Conservation (phyloP, 1,284 basidiomycete species). For the Bjerkandera adusta region DNA sequence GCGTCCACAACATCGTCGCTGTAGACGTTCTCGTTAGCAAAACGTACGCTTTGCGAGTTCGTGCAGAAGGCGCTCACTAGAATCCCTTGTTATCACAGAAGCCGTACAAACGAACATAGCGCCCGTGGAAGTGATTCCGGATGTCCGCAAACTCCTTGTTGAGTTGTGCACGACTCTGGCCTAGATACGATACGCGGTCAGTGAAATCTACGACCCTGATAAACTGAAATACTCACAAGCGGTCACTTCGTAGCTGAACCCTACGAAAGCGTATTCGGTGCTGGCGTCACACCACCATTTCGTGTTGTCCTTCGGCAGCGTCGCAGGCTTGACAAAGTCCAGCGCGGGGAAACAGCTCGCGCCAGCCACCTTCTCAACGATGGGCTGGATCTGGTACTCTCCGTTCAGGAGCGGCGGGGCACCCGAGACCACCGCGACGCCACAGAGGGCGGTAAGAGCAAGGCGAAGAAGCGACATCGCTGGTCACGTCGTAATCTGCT, state of each 20-base stretch:
- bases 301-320: conserved; percentile 40
- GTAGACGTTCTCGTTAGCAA: conserved; percentile 8
- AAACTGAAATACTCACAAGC: conserved; percentile 22
- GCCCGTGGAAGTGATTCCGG: conserved; percentile 53
- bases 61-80: conserved; percentile 44
- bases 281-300: conserved; percentile 64
- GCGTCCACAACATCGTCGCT: conserved; percentile 71
- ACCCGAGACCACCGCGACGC: conserved; percentile 1
- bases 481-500: conserved; percentile 7
- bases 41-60: not conserved
- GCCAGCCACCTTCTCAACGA: conserved; percentile 1
- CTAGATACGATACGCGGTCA: conserved; percentile 18
- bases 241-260: conserved; percentile 71
- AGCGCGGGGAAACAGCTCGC: conserved; percentile 52
- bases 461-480: conserved; percentile 13
- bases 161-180: conserved; percentile 40
- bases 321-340: conserved; percentile 54
- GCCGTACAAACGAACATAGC: conserved; percentile 75
- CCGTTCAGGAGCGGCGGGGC: conserved; percentile 6
- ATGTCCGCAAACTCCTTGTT: conserved; percentile 63
- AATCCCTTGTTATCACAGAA: conserved; percentile 62
- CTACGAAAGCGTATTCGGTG: conserved; percentile 70
- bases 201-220: too few species aligned
- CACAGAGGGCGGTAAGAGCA: conserved; percentile 1
- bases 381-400: not conserved